Evolutionary conservation across 1,284 basidiomycete genomes (phyloP).

Genomic region (Irpex sp.): DNA sequence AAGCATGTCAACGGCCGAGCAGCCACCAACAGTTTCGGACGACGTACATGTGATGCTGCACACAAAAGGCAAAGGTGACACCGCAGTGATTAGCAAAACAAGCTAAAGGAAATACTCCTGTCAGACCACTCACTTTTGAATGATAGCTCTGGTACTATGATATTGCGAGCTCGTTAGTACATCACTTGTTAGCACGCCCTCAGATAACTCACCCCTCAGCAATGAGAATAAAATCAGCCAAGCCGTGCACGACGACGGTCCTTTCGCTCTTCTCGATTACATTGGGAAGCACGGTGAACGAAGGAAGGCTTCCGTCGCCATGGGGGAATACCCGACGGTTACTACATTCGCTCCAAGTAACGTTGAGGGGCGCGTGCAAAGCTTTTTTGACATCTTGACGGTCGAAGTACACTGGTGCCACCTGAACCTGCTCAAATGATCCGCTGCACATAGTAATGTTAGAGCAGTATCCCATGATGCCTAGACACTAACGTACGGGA

Average conservation of each 20-base stretch:
- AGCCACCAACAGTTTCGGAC: background rate
- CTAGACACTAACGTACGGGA: constrained; percentile 56
- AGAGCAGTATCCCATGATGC: background rate
- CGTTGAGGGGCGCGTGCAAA: constrained; percentile 75
- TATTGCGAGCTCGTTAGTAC: background rate
- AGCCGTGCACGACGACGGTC: constrained; percentile 76
- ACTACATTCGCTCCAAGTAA: constrained; percentile 74
- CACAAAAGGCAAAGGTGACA: background rate
- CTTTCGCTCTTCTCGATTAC: constrained; percentile 82
- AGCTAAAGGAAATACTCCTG: background rate
- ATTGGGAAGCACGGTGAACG: constrained; percentile 72
- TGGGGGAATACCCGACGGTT: constrained; percentile 63
- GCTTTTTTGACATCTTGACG: constrained; percentile 75
- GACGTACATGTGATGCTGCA: constrained; percentile 76
- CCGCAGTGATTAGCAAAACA: background rate
- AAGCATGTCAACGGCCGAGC: constrained; percentile 18
- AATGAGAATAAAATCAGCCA: constrained; percentile 78
- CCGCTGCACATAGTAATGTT: constrained; percentile 46
- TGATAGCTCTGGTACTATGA: constrained; percentile 25
- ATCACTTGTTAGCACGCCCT: background rate
- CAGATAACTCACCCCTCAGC: constrained; percentile 66
- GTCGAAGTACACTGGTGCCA: constrained; percentile 69
- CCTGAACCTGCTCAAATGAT: constrained; percentile 60
- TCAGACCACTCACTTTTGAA: constrained; percentile 32
- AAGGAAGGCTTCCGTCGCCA: constrained; percentile 68